A percentile compares a stretch with the other conserved stretches of the same genome.
Conservation (phyloP, 371 early-diverging fungal species). For the Umbelopsis sp. region DNA sequence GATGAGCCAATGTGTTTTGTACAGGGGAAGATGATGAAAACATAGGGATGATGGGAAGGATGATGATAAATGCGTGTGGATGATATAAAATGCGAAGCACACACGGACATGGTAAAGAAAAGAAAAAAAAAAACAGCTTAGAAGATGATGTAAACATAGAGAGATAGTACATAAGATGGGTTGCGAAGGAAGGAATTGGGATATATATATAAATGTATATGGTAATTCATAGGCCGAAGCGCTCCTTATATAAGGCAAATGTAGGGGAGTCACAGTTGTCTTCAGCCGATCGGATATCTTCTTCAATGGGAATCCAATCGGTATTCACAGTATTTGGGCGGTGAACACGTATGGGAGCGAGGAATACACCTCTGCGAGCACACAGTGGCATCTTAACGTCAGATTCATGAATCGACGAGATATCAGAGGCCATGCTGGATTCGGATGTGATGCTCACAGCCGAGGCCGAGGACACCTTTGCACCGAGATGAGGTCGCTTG, state of each 20-base stretch:
- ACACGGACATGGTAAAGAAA: not conserved
- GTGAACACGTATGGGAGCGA: not conserved
- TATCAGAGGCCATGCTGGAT: not conserved
- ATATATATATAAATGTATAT: not conserved
- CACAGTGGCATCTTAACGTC: not conserved
- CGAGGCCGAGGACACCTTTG: not conserved
- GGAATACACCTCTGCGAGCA: slow-evolving; percentile 1
- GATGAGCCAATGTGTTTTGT: not conserved
- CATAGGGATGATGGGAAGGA: not conserved
- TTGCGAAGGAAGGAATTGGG: not conserved
- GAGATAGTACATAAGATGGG: not conserved
- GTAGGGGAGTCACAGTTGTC: slow-evolving; percentile 11
- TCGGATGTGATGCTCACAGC: slow-evolving; percentile 6
- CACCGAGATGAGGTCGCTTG: not conserved
- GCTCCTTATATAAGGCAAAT: slow-evolving; percentile 14
- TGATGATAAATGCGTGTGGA: not conserved
- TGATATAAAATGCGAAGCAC: not conserved
- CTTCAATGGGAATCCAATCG: slow-evolving; percentile 10
- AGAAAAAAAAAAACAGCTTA: not conserved
- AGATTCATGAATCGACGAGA: slow-evolving; percentile 6
- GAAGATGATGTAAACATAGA: not conserved
- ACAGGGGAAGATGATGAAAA: slow-evolving; percentile 1
- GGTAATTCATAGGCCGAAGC: slow-evolving; percentile 6
- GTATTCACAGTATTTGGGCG: not conserved
- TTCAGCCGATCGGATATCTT: slow-evolving; percentile 1